Evolutionary conservation across 2,329 filamentous ascomycete species (phyloP), one percentile per base, ranked within the genome.

Genomic region (Paracoccidioides brasiliensis): DNA sequence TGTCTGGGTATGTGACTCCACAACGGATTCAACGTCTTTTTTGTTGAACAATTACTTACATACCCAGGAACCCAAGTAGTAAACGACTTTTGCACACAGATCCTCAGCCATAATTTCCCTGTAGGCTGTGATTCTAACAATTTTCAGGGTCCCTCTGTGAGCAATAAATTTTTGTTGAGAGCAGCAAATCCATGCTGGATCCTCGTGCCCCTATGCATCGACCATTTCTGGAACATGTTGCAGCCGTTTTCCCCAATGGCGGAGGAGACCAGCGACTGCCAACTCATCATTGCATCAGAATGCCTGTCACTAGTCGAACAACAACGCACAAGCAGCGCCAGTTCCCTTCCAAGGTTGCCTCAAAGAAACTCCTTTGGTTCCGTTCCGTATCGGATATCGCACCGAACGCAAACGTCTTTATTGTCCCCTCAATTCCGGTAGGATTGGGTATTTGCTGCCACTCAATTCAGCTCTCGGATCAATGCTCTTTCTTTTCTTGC

Each of bases 251-350:
- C 70, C 76, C 72, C 70, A 69, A 69, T 62, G 68, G 55, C 66
- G 69, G 75, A 76, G 78, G 78, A 76, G 74, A 78, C 74, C 75
- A 79, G 74, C 74, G 79, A 81, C 71, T 86, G 83, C 82, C 84
- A 86, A 80, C 83, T 83, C 84, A 86, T 85, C 83, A 81, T 71
- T 85, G 82, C 84, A 84, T 86, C 77, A 78, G 43, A 75, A 68
- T 67, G 65, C 66, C 67, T 70, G 67, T 66, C 63, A 61, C 63
- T 60, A 58, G 58, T 48, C 32, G 12, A 35, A 37, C 45, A 63
- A 61, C 60, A 60, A 57, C 56, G 57, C 58, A 60, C 56, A 54
- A 32, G 33, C 51, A 33, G 38, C 33, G 45, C 48, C 46, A 50
- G 37, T 51, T 52, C 37, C 48, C 22, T 51, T 22, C 22, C 22